Evolutionary conservation across 1,284 basidiomycete genomes (phyloP).

Genomic region (Leccinum fallax): DNA sequence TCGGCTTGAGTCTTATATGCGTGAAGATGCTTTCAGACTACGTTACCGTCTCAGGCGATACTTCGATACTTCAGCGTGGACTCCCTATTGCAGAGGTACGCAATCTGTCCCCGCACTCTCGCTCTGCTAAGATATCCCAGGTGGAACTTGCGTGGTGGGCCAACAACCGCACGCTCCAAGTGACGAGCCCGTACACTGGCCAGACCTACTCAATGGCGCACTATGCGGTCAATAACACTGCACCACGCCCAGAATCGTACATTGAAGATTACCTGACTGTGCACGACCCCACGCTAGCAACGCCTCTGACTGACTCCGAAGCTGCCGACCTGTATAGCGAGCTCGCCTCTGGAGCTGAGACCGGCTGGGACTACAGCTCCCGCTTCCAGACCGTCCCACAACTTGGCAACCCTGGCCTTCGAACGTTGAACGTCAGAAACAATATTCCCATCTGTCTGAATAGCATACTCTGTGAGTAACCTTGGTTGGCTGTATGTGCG

Average conservation of each 20-base stretch:
- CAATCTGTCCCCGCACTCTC: conserved; percentile 31
- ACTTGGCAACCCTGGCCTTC: conserved; percentile 56
- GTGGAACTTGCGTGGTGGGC: conserved; percentile 85
- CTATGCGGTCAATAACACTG: conserved; percentile 76
- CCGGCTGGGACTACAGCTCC: conserved; percentile 60
- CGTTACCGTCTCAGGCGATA: conserved; percentile 60
- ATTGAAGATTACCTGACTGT: conserved; percentile 77
- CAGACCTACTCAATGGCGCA: conserved; percentile 66
- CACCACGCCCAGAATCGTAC: conserved; percentile 88
- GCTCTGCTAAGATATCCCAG: conserved; percentile 41
- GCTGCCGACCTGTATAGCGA: conserved; percentile 81
- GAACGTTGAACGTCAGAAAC: conserved; percentile 71
- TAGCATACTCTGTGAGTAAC: conserved; percentile 74
- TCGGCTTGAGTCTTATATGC: conserved; percentile 2
- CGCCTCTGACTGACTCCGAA: conserved; percentile 61
- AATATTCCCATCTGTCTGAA: conserved; percentile 82
- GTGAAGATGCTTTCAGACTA: conserved; percentile 69
- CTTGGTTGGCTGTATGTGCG: background rate
- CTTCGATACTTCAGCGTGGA: conserved; percentile 61
- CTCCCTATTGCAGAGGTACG: conserved; percentile 61
- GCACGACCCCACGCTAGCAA: conserved; percentile 57
- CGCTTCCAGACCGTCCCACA: conserved; percentile 50
- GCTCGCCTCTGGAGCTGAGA: conserved; percentile 86
- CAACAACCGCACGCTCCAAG: conserved; percentile 70
- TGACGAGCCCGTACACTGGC: conserved; percentile 76